phyloP scores from a whole-genome alignment of 345 rosid species.

The Brassica rapa region DNA sequence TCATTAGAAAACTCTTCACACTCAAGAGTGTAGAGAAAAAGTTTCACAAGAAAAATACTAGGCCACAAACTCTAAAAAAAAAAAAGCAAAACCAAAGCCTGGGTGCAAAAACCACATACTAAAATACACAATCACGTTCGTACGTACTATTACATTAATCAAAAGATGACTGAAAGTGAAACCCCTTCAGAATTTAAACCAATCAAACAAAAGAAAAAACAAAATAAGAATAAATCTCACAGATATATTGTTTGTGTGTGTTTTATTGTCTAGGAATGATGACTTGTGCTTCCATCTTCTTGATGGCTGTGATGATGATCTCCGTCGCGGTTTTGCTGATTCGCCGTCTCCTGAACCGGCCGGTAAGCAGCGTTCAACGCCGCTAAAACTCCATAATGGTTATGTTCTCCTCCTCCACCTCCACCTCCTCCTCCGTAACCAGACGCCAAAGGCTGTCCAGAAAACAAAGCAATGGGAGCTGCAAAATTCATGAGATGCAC shows the following conservation, averaged over 20 bases:
- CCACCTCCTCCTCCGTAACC: constrained; percentile 38
- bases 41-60: constrained; percentile 23
- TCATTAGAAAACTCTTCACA: constrained; percentile 21
- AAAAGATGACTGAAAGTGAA: not conserved
- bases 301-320: constrained; percentile 47
- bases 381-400: constrained; percentile 64
- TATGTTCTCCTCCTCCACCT: constrained; percentile 44
- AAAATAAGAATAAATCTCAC: constrained; percentile 35
- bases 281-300: constrained; percentile 39
- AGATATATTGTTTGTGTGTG: constrained; percentile 28
- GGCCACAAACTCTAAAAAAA: constrained; percentile 10
- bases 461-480: constrained; percentile 64
- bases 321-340: constrained; percentile 50
- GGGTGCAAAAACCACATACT: constrained; percentile 13
- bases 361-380: constrained; percentile 63
- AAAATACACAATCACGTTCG: not conserved
- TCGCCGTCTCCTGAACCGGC: constrained; percentile 44
- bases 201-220: constrained; percentile 34
- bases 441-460: constrained; percentile 57
- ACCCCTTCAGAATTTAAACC: not conserved
- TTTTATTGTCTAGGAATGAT: constrained; percentile 42
- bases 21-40: constrained; percentile 11
- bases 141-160: not conserved
- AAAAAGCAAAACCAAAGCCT: not conserved
- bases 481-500: constrained; percentile 86